phyloP scores from a whole-genome alignment of 2,329 filamentous ascomycete species.

The Moelleriella libera region DNA sequence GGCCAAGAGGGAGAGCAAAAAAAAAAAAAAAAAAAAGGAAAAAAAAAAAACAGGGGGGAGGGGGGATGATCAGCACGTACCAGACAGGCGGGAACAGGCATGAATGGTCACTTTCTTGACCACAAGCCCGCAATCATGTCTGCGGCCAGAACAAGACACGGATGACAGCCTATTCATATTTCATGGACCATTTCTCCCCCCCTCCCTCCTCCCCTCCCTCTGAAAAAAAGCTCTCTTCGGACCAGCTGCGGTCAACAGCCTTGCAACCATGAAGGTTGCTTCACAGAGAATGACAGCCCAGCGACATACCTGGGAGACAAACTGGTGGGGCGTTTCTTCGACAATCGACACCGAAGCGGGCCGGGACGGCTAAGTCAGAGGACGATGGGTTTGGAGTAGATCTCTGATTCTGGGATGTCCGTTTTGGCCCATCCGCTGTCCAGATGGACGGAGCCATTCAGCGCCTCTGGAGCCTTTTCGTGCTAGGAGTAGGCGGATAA shows the following conservation, averaged over 20 bases:
- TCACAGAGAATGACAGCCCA: background rate
- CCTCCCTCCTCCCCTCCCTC: background rate
- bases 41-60: no score
- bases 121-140: no score
- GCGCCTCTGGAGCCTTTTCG: background rate
- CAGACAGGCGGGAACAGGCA: no score
- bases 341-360: conserved; percentile 1
- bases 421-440: background rate
- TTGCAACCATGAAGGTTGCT: conserved; percentile 1
- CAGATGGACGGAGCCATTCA: no score
- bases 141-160: no score
- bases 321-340: conserved; percentile 2
- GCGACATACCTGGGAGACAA: background rate
- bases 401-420: background rate
- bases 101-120: no score
- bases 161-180: background rate
- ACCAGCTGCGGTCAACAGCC: conserved; percentile 1
- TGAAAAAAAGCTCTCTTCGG: background rate
- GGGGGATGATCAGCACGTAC: no score
- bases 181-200: no score
- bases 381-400: background rate
- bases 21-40: no score
- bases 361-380: background rate
- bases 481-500: background rate
- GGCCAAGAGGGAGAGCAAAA: no score